Evolutionary conservation across 208 protist species (phyloP).

Genomic region (Naegleria lovaniensis): DNA sequence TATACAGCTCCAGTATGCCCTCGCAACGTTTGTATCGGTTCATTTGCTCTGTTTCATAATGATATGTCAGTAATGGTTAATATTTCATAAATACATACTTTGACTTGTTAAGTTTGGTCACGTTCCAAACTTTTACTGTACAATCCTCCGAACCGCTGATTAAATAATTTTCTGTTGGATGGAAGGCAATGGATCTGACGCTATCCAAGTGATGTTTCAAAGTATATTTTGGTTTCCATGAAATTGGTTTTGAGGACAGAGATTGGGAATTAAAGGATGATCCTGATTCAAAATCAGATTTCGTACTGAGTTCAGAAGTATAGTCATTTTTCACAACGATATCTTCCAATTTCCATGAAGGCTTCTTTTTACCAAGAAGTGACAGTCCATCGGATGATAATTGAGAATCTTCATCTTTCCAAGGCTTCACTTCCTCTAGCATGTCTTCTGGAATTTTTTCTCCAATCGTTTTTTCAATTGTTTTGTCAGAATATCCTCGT

Average conservation of each 20-base stretch:
- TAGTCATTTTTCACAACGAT: too few species aligned
- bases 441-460: background rate
- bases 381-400: background rate
- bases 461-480: background rate
- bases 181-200: constrained; percentile 35
- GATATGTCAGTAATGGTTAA: background rate
- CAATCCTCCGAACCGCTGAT: constrained; percentile 34
- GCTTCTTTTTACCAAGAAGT: background rate
- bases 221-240: constrained; percentile 38
- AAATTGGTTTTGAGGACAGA: background rate
- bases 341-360: background rate
- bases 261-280: background rate
- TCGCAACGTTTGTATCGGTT: constrained; percentile 34
- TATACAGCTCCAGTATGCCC: constrained; percentile 34
- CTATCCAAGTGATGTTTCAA: constrained; percentile 33
- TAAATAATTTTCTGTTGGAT: constrained; percentile 23
- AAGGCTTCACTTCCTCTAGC: background rate
- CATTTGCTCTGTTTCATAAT: background rate
- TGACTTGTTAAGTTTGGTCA: background rate
- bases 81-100: background rate
- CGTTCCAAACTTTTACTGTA: constrained; percentile 40
- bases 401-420: background rate
- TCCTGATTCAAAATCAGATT: background rate
- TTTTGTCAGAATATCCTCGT: background rate
- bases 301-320: background rate